phyloP scores from a whole-genome alignment of 2,329 filamentous ascomycete species.

The Exutisphaerella laricina region DNA sequence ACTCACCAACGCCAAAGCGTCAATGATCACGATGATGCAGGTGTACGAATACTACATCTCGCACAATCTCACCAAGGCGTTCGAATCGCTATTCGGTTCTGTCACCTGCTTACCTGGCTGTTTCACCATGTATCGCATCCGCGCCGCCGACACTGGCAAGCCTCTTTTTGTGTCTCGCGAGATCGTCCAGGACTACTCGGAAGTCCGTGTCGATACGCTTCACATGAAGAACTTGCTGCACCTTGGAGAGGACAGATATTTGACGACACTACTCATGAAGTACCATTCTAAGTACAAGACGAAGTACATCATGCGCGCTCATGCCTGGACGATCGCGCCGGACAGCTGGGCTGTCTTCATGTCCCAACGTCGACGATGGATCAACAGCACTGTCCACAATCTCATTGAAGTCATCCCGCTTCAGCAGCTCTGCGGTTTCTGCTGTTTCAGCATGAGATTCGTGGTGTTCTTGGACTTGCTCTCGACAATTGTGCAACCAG shows the following conservation, averaged over 20 bases:
- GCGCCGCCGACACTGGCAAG: constrained; percentile 88
- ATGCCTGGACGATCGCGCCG: constrained; percentile 95
- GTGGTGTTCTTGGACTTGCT: constrained; percentile 91
- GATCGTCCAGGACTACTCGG: constrained; percentile 78
- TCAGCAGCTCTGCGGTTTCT: constrained; percentile 95
- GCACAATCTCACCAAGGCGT: constrained; percentile 93
- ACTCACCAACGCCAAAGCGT: constrained; percentile 85
- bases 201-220: constrained; percentile 92
- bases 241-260: constrained; percentile 92
- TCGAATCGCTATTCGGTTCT: constrained; percentile 93
- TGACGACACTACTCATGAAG: constrained; percentile 92
- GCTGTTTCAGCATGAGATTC: constrained; percentile 99
- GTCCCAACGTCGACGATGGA: constrained; percentile 98
- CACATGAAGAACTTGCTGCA: constrained; percentile 99
- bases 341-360: constrained; percentile 93
- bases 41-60: constrained; percentile 99
- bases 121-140: constrained; percentile 98
- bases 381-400: constrained; percentile 98
- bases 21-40: constrained; percentile 97
- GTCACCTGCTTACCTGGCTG: constrained; percentile 97
- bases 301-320: constrained; percentile 87
- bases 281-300: constrained; percentile 94
- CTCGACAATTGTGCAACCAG: constrained; percentile 85
- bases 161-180: constrained; percentile 94
- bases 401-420: constrained; percentile 91